Base-by-base conservation (phyloP, 495 filamentous ascomycete genomes). In the Letharia columbiana region DNA sequence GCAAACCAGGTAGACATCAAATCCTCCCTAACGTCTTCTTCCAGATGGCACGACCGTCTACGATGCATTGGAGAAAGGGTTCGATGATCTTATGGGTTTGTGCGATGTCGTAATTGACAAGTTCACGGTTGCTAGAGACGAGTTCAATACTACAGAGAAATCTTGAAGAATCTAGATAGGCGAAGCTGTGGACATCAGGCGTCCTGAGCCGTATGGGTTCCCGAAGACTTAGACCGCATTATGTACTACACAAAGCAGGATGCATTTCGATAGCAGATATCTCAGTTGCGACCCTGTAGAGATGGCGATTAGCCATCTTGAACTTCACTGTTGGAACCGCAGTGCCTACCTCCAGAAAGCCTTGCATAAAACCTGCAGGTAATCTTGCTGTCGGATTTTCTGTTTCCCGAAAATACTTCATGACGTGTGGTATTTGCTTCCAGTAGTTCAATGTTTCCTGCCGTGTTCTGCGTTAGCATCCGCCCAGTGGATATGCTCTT, bases 401-500 rank as follows among this genome's bases (percentile, higher is more conserved):
- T 76, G 96, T 91, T 74, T 86, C 80, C 71, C 91, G 84, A 83
- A 97, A 98, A 79, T 95, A 98, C 73, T 96, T 96, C 83, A 98
- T 90, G 70, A 98, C 85, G 75, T 98, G 94, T 59, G 90, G 89
- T 62, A 93, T 83, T 79, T 98, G 95, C 79, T 96, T 96, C 94
- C 95, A 98, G 84, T 88, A 98, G 78, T 98, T 98, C 80, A 98
- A 84, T 45, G 91, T 98, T 85, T 98, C 94, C 91, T 96, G 68
- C 62, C 17, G 64, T 67, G 40, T 18, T 1, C 17, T 20, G 12
- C 20, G 20, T 65, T 13, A 65, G 64, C 47, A 41, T 57, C 15
- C 20, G 42, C 17, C 17, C 33, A 57, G 11, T 8, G 12, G 0
- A 17, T 41, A 10, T 37, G 15, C 45, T 57, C 60, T 45, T 2